Evolutionary conservation across 2,329 filamentous ascomycete genomes (phyloP).

Genomic region (Calonectria henricotiae): DNA sequence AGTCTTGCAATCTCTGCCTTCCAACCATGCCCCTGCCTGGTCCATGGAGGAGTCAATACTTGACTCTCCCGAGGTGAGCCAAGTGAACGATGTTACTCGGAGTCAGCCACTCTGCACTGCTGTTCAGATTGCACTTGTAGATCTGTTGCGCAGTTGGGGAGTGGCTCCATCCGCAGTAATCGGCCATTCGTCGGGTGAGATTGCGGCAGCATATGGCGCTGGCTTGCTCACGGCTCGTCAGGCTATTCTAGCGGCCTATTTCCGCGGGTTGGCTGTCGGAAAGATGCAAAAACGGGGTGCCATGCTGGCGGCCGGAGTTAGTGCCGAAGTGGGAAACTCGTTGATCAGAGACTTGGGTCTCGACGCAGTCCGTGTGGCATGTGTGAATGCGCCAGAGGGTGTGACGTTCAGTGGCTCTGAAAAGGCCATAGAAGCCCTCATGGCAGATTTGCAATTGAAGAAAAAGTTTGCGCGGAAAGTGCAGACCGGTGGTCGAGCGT

Average conservation of each 20-base stretch:
- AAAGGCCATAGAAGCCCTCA: neutral
- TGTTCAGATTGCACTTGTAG: slow-evolving; percentile 56
- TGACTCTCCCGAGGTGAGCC: slow-evolving; percentile 40
- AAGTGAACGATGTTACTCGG: slow-evolving; percentile 8
- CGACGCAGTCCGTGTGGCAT: neutral
- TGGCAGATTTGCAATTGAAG: neutral
- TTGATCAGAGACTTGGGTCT: neutral
- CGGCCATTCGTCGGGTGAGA: slow-evolving; percentile 19
- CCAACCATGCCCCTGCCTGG: neutral
- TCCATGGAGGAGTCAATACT: slow-evolving; percentile 31
- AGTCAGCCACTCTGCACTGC: slow-evolving; percentile 58
- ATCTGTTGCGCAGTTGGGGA: slow-evolving; percentile 45
- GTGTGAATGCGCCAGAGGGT: slow-evolving; percentile 1
- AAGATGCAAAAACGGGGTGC: slow-evolving; percentile 8
- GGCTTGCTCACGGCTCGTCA: neutral
- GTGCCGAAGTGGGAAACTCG: neutral
- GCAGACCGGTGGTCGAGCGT: neutral
- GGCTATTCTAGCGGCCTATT: slow-evolving; percentile 5
- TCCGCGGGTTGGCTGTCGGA: slow-evolving; percentile 4
- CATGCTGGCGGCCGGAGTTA: slow-evolving; percentile 5
- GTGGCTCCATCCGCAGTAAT: slow-evolving; percentile 16
- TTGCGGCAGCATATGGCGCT: slow-evolving; percentile 10
- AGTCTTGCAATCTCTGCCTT: slow-evolving; percentile 2
- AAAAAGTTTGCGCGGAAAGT: slow-evolving; percentile 12
- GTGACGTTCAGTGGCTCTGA: slow-evolving; percentile 3